Evolutionary conservation across 306 rosid species (phyloP).

Genomic region (Rubus idaeus): DNA sequence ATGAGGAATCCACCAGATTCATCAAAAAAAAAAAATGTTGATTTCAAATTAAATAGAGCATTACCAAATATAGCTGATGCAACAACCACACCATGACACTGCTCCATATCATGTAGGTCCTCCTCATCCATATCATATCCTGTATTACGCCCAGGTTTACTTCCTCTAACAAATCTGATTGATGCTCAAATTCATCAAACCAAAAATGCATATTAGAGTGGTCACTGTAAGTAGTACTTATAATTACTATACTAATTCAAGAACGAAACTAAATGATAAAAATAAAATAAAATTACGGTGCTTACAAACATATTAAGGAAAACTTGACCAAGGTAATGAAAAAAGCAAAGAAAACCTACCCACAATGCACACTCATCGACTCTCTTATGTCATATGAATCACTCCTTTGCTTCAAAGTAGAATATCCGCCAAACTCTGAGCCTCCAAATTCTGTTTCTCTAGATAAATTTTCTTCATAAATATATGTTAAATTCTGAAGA

Average conservation of each 20-base stretch:
- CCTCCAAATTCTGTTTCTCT: constrained; percentile 82
- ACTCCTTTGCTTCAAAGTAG: constrained; percentile 73
- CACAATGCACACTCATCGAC: constrained; percentile 84
- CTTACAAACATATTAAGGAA: constrained; percentile 13
- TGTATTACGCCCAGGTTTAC: constrained; percentile 74
- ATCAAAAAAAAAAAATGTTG: constrained; percentile 8
- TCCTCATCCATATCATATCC: constrained; percentile 80
- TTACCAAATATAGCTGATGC: constrained; percentile 95
- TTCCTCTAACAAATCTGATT: constrained; percentile 73
- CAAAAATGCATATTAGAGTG: constrained; percentile 18
- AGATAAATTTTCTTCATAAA: constrained; percentile 63
- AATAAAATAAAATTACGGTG: not conserved
- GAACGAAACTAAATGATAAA: constrained; percentile 12
- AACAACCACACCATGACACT: constrained; percentile 81
- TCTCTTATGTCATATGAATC: constrained; percentile 68
- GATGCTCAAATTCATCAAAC: constrained; percentile 30
- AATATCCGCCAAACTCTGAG: constrained; percentile 95
- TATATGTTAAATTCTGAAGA: constrained; percentile 61
- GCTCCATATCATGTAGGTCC: constrained; percentile 75
- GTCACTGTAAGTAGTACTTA: not conserved
- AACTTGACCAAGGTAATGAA: constrained; percentile 1
- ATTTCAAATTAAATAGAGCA: constrained; percentile 20
- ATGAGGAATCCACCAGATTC: constrained; percentile 30
- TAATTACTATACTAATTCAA: not conserved
- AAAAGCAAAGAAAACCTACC: constrained; percentile 52